These are phyloP conservation scores for Tylopilus balloui DNA, from an alignment of 768 basidiomycete species.

Conservation along the genomic window DNA sequence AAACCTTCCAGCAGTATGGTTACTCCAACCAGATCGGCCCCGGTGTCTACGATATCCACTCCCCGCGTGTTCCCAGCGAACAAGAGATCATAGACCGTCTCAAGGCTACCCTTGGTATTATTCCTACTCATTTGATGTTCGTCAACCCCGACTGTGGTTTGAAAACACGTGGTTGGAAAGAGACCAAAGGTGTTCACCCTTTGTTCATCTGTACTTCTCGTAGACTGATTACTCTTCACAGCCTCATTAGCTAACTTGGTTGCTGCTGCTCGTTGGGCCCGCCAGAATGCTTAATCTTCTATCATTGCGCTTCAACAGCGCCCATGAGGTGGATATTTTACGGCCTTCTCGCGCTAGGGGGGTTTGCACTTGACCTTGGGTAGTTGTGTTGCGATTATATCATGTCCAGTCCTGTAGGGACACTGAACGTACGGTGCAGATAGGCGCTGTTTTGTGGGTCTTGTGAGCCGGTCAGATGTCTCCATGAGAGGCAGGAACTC, in stretches of 20 bases:
- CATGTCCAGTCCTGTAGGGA: constrained; percentile 22
- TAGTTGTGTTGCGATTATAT: constrained; percentile 42
- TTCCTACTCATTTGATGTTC: constrained; percentile 77
- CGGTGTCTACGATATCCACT: constrained; percentile 99
- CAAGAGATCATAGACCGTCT: constrained; percentile 95
- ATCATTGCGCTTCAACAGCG: constrained; percentile 87
- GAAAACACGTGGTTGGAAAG: constrained; percentile 98
- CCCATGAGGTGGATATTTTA: constrained; percentile 65
- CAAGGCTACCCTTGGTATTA: constrained; percentile 74
- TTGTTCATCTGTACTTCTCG: background rate
- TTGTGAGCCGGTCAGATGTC: constrained; percentile 23
- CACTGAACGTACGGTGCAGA: constrained; percentile 16
- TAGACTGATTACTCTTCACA: constrained; percentile 20
- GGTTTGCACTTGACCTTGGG: constrained; percentile 49
- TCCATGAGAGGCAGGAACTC: constrained; percentile 25
- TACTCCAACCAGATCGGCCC: constrained; percentile 98
- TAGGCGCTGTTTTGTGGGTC: constrained; percentile 15
- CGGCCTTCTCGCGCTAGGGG: constrained; percentile 25
- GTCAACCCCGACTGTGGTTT: constrained; percentile 98
- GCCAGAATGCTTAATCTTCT: constrained; percentile 63
- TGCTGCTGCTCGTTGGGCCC: constrained; percentile 90
- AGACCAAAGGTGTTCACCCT: constrained; percentile 72
- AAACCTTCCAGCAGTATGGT: constrained; percentile 90
- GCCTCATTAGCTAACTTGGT: constrained; percentile 84
- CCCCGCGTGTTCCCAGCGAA: constrained; percentile 91